Conservation (phyloP, 805 yeast species). For the Dipodascus geniculatus region DNA sequence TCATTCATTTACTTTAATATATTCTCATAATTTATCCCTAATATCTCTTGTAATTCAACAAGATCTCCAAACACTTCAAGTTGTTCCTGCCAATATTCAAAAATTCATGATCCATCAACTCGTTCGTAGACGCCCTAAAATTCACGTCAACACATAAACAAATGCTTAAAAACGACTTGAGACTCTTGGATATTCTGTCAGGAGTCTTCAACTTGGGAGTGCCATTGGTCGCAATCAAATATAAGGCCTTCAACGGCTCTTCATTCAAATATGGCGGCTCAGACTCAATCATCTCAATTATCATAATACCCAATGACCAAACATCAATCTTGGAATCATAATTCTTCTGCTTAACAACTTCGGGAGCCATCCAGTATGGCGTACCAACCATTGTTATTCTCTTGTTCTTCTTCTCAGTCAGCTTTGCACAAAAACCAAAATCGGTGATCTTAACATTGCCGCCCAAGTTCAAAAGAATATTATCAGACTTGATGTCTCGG, state of each 20-base stretch:
- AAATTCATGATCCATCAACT: slow-evolving; percentile 57
- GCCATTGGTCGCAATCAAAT: slow-evolving; percentile 91
- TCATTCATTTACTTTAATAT: too few relatives aligned
- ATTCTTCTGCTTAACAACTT: slow-evolving; percentile 87
- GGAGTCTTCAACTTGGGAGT: slow-evolving; percentile 91
- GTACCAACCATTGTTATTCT: slow-evolving; percentile 99
- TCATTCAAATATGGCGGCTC: slow-evolving; percentile 98
- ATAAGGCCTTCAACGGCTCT: slow-evolving; percentile 86
- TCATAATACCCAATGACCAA: slow-evolving; percentile 97
- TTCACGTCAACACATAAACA: slow-evolving; percentile 78
- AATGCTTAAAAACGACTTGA: slow-evolving; percentile 61
- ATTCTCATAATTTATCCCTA: background rate
- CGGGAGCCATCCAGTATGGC: slow-evolving; percentile 99
- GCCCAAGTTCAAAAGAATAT: slow-evolving; percentile 65
- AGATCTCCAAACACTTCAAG: slow-evolving; percentile 12
- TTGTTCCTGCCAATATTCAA: slow-evolving; percentile 15
- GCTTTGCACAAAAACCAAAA: slow-evolving; percentile 93
- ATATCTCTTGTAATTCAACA: slow-evolving; percentile 14
- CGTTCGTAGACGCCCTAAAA: slow-evolving; percentile 65
- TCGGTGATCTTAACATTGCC: slow-evolving; percentile 94
- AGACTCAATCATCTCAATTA: slow-evolving; percentile 97
- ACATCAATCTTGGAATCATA: slow-evolving; percentile 95
- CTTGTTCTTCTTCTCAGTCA: slow-evolving; percentile 67
- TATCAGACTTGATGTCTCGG: slow-evolving; percentile 93
- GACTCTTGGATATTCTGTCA: slow-evolving; percentile 53